Evolutionary conservation across 208 protist species (phyloP).

Genomic region (Leptomonas seymouri): DNA sequence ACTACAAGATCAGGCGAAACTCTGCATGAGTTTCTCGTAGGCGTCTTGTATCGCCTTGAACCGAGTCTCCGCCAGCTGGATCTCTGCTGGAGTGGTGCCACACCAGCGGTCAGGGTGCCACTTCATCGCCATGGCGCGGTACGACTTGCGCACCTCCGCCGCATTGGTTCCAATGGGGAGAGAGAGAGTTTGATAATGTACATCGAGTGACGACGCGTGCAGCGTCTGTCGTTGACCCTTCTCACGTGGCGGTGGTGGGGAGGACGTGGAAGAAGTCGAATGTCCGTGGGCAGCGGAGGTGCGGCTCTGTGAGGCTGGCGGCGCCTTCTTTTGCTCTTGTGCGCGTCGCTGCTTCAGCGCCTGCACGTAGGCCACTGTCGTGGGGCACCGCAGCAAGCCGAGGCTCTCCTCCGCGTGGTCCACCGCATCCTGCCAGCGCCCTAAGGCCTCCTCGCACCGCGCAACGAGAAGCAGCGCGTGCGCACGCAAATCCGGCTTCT

Average conservation of each 20-base stretch:
- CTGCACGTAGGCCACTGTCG: slow-evolving; percentile 19
- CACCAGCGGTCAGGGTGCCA: slow-evolving; percentile 85
- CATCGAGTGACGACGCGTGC: slow-evolving; percentile 5
- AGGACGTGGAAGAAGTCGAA: not conserved
- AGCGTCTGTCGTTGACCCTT: slow-evolving; percentile 10
- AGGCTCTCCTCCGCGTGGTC: slow-evolving; percentile 41
- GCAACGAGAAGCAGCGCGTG: slow-evolving; percentile 47
- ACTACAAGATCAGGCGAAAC: slow-evolving; percentile 12
- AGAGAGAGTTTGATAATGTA: slow-evolving; percentile 22
- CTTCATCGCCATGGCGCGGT: slow-evolving; percentile 65
- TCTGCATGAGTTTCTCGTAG: slow-evolving; percentile 67
- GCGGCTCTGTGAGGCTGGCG: no score
- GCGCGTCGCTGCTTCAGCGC: slow-evolving; percentile 22
- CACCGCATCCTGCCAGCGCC: slow-evolving; percentile 56
- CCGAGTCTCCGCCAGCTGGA: slow-evolving; percentile 49
- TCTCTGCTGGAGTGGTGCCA: slow-evolving; percentile 28
- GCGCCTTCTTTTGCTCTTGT: slow-evolving; percentile 23
- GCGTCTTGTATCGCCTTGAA: slow-evolving; percentile 74
- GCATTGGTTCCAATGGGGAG: slow-evolving; percentile 11
- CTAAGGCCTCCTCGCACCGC: slow-evolving; percentile 61
- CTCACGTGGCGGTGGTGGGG: no score
- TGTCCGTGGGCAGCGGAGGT: no score
- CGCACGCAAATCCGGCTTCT: slow-evolving; percentile 22
- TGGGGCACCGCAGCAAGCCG: slow-evolving; percentile 18
- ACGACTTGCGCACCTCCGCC: slow-evolving; percentile 34